phyloP scores from a whole-genome alignment of 23 red algal species.

The Cyanidium caldarium region DNA sequence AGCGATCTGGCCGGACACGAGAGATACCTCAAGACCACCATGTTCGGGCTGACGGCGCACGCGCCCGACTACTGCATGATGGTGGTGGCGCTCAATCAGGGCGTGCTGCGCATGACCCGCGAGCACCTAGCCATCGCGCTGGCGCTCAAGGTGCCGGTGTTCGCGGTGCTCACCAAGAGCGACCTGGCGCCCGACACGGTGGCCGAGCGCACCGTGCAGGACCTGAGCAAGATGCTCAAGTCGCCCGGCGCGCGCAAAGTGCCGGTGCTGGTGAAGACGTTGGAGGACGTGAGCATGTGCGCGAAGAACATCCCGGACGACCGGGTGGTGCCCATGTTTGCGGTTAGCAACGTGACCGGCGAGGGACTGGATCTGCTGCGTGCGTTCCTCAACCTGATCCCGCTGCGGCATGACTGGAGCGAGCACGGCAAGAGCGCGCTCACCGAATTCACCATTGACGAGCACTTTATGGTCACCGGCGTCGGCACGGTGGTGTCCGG shows the following conservation, averaged over 20 bases:
- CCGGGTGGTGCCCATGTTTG: conserved; percentile 91
- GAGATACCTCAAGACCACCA: conserved; percentile 94
- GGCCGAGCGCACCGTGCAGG: conserved; percentile 46
- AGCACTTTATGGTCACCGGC: conserved; percentile 77
- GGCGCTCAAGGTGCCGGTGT: conserved; percentile 82
- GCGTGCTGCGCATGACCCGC: conserved; percentile 88
- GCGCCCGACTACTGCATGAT: conserved; percentile 95
- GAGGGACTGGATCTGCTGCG: conserved; percentile 66
- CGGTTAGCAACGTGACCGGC: conserved; percentile 77
- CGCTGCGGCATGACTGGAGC: conserved; percentile 65
- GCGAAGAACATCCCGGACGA: conserved; percentile 94
- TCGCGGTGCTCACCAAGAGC: conserved; percentile 79
- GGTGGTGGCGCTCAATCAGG: conserved; percentile 82
- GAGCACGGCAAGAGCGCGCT: conserved; percentile 30
- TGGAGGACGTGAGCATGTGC: conserved; percentile 53
- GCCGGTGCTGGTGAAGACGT: conserved; percentile 60
- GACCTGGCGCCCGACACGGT: conserved; percentile 69
- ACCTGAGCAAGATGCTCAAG: conserved; percentile 78
- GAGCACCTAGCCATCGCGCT: conserved; percentile 91
- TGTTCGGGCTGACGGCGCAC: conserved; percentile 90
- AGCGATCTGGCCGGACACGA: conserved; percentile 94
- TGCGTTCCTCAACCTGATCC: conserved; percentile 78
- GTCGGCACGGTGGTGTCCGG: conserved; percentile 94
- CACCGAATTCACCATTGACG: conserved; percentile 89
- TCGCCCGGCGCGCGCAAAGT: conserved; percentile 80